These are phyloP conservation scores for Fragaria ananassa DNA, from an alignment of 306 rosid species.

Conservation along the genomic window DNA sequence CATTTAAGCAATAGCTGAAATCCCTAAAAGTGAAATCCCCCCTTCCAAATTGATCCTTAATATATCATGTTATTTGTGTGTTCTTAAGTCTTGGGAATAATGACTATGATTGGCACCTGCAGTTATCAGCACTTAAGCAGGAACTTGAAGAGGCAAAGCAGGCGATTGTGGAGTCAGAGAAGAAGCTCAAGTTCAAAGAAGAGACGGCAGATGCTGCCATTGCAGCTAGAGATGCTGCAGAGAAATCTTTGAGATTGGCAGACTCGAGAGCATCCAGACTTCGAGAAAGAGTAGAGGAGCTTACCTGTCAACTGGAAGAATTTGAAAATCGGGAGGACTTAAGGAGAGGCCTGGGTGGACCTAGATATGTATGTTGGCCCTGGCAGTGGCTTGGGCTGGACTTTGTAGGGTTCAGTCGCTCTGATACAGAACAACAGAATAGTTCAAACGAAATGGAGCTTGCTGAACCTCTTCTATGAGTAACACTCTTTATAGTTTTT, in stretches of 20 bases:
- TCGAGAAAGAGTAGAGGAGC: slow-evolving; percentile 86
- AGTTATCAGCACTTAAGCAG: slow-evolving; percentile 68
- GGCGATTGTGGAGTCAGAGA: slow-evolving; percentile 67
- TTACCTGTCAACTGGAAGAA: slow-evolving; percentile 85
- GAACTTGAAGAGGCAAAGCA: slow-evolving; percentile 93
- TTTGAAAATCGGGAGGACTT: slow-evolving; percentile 76
- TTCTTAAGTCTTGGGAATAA: neutral
- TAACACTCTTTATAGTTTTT: neutral
- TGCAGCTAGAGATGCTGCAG: slow-evolving; percentile 99
- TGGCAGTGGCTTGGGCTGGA: slow-evolving; percentile 99
- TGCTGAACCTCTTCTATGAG: slow-evolving; percentile 83
- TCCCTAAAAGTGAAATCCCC: neutral
- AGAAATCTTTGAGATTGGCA: slow-evolving; percentile 83
- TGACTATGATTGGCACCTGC: slow-evolving; percentile 36
- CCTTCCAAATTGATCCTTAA: neutral
- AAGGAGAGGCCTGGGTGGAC: slow-evolving; percentile 49
- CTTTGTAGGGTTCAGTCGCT: slow-evolving; percentile 61
- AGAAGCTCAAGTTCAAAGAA: slow-evolving; percentile 92
- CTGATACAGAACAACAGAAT: slow-evolving; percentile 48
- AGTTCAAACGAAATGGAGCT: slow-evolving; percentile 95
- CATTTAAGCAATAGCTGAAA: neutral
- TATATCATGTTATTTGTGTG: neutral
- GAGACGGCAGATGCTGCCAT: slow-evolving; percentile 95
- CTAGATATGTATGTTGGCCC: slow-evolving; percentile 97
- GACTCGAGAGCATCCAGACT: slow-evolving; percentile 88